Evolutionary conservation across 2,329 filamentous ascomycete species (phyloP), one percentile per base, ranked within the genome.

Genomic region (Penicillium rolfsii): DNA sequence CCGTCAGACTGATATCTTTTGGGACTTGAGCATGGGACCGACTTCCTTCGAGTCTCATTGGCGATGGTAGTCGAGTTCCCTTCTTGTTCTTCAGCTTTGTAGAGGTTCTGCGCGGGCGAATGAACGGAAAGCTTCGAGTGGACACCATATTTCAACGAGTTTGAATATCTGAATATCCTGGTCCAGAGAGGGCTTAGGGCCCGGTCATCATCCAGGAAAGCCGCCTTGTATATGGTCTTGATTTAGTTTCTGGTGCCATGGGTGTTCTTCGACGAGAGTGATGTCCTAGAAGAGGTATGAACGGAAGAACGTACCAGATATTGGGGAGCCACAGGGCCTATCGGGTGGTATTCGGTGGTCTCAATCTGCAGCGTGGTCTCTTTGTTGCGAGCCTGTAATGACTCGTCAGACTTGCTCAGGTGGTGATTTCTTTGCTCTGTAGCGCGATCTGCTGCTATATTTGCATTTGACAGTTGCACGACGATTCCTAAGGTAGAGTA

Each of bases 1-100:
- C 38, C 14, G 7, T 14, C 26, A 41, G 11, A 22, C 38, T 54
- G 8, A 54, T 40, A 24, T 54, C 52, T 36, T 54, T 54, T 19
- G 19, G n/a, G 24, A 45, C 26, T 4, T 38, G 53, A 8, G 53
- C 5, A 14, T 43, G 52, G 43, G 52, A 19, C 22, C 43, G 24
- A n/a, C 26, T 43, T 2, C 45, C 36, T n/a, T 55, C 36, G 3
- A 59, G 26, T 14, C 33, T 55, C 14, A 55, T 45, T 36, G 41
- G 53, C 14, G 57, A 26, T 16, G 43, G 36, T 19, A 48, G 41
- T 11, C 43, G 41, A 6, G 16, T 22, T n/a, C 19, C 16, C 7
- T 36, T 40, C 40, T 59, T 50, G 19, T 55, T 59, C 19, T 55
- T 55, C 35, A 26, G 24, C 22, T 22, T 55, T 16, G 52, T 50